Percentiles rank a stretch among this genome's conserved stretches.
phyloP scores from a whole-genome alignment of 176 grass and related monocot genomes.

The Leersia perrieri region DNA sequence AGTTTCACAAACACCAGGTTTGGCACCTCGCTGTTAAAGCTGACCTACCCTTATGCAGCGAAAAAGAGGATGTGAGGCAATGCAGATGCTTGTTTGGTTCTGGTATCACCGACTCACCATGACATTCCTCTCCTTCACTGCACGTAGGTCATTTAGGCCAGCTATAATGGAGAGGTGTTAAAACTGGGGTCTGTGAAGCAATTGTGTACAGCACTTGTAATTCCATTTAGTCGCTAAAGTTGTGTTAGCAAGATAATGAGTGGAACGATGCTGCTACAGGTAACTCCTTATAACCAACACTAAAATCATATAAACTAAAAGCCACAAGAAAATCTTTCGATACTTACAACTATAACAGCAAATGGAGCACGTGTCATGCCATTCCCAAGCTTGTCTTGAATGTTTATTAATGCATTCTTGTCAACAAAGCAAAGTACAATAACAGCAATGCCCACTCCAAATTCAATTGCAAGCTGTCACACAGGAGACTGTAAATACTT shows the following conservation, averaged over 20 bases:
- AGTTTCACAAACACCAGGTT: neutral
- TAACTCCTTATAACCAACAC: neutral
- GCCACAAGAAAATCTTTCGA: neutral
- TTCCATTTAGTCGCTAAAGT: neutral
- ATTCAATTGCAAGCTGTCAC: conserved; percentile 86
- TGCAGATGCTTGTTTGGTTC: neutral
- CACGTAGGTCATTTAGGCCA: neutral
- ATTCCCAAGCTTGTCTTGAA: conserved; percentile 90
- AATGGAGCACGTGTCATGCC: conserved; percentile 85
- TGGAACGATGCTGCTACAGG: conserved; percentile 28
- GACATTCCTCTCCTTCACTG: neutral
- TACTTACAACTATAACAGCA: conserved; percentile 91
- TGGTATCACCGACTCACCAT: neutral
- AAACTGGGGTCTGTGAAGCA: neutral
- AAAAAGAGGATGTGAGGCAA: neutral
- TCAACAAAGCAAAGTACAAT: conserved; percentile 78
- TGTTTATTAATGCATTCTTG: conserved; percentile 57
- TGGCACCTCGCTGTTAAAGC: neutral
- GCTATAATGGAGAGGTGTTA: neutral
- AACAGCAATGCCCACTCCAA: conserved; percentile 86
- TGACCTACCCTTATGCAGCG: neutral
- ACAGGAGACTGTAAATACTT: conserved; percentile 33
- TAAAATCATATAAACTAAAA: conserved; percentile 13
- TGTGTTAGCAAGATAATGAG: neutral
- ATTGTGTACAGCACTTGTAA: neutral